phyloP scores from a whole-genome alignment of 2,329 filamentous ascomycete species.

The Cytospora piceae region DNA sequence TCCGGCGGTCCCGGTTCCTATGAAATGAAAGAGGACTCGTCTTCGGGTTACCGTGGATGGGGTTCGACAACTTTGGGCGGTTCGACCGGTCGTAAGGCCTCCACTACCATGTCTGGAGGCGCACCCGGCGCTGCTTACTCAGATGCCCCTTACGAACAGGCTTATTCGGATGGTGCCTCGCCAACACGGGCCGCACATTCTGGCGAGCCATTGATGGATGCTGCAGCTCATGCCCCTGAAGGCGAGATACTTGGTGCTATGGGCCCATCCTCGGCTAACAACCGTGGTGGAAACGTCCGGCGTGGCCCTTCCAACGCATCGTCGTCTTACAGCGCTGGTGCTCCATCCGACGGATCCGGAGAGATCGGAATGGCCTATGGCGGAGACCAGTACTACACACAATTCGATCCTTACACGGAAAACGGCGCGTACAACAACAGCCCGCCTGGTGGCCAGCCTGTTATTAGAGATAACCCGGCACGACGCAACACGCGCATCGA shows the following conservation, averaged over 20 bases:
- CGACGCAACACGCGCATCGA: slow-evolving; percentile 94
- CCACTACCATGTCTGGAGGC: slow-evolving; percentile 85
- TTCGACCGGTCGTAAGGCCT: slow-evolving; percentile 78
- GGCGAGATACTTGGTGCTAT: slow-evolving; percentile 84
- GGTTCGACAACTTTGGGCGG: slow-evolving; percentile 73
- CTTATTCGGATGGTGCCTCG: slow-evolving; percentile 50
- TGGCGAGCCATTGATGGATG: slow-evolving; percentile 66
- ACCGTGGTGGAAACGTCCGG: slow-evolving; percentile 71
- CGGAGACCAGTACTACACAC: slow-evolving; percentile 58
- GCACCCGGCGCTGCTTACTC: slow-evolving; percentile 69
- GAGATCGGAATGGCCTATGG: slow-evolving; percentile 55
- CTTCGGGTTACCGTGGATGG: slow-evolving; percentile 90
- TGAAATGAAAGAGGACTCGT: slow-evolving; percentile 78
- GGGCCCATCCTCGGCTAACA: slow-evolving; percentile 70
- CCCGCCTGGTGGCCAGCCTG: slow-evolving; percentile 61
- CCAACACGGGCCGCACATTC: slow-evolving; percentile 69
- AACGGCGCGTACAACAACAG: slow-evolving; percentile 40
- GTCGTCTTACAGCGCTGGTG: slow-evolving; percentile 86
- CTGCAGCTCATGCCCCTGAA: slow-evolving; percentile 62
- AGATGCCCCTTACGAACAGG: slow-evolving; percentile 70
- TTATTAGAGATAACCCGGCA: slow-evolving; percentile 92
- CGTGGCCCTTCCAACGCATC: slow-evolving; percentile 94
- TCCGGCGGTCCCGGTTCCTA: slow-evolving; percentile 54
- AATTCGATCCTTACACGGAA: slow-evolving; percentile 63
- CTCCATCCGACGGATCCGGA: slow-evolving; percentile 70